Conservation (phyloP, 176 grass and related monocot species). For the Oryza punctata region DNA sequence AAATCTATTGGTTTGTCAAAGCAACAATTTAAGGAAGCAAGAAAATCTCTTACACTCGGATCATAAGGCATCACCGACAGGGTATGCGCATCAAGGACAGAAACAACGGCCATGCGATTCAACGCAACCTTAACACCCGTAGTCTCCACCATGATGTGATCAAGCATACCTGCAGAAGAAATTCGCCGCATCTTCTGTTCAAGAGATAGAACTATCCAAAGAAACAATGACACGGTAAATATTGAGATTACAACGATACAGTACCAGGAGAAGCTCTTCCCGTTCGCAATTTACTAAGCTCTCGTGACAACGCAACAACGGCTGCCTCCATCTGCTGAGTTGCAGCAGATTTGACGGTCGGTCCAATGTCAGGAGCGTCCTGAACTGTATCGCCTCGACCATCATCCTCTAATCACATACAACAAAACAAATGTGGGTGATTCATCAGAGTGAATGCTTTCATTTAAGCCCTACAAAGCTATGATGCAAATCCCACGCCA, state of each 20-base stretch:
- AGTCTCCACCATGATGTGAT: constrained; percentile 88
- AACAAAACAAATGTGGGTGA: constrained; percentile 14
- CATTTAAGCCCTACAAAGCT: neutral
- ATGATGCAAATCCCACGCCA: neutral
- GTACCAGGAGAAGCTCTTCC: constrained; percentile 85
- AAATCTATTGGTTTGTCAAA: neutral
- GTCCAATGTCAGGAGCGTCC: constrained; percentile 62
- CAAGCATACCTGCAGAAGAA: constrained; percentile 74
- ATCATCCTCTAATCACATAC: constrained; percentile 62
- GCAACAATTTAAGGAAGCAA: constrained; percentile 2
- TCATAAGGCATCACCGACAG: constrained; percentile 95
- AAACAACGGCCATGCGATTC: constrained; percentile 89
- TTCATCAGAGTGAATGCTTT: constrained; percentile 7
- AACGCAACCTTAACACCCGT: constrained; percentile 65
- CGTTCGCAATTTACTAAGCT: constrained; percentile 85
- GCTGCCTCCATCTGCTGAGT: constrained; percentile 80
- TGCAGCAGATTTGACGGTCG: constrained; percentile 67
- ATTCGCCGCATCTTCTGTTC: neutral
- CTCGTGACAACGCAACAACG: constrained; percentile 69
- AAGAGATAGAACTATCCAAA: constrained; percentile 3
- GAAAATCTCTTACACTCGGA: constrained; percentile 64
- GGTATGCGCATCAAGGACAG: constrained; percentile 80
- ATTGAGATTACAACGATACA: constrained; percentile 39
- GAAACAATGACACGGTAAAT: constrained; percentile 14
- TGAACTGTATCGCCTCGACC: constrained; percentile 75